Percentiles rank a stretch among this genome's conserved stretches.
Evolutionary conservation across 176 grass and related monocot genomes (phyloP).

Genomic region (Aegilops speltoides): DNA sequence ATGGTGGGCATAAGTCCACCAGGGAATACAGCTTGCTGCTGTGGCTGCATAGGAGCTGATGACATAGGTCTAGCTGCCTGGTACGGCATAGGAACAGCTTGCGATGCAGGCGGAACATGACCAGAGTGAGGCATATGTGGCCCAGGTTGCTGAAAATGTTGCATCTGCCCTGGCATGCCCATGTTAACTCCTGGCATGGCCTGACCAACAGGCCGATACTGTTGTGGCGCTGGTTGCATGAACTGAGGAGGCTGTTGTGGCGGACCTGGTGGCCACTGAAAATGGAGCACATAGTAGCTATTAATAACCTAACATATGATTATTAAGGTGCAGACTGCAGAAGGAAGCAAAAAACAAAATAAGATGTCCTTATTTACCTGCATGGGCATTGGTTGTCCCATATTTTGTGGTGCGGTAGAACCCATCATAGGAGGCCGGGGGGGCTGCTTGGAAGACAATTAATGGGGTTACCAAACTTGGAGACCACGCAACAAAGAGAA

Average conservation of each 20-base stretch:
- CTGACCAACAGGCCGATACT: slow-evolving; percentile 60
- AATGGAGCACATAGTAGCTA: not conserved
- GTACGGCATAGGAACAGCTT: slow-evolving; percentile 70
- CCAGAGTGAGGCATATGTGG: slow-evolving; percentile 63
- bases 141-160: slow-evolving; percentile 51
- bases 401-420: slow-evolving; percentile 63
- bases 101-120: slow-evolving; percentile 56
- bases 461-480: slow-evolving; percentile 4
- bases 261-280: slow-evolving; percentile 66
- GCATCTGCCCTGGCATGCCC: slow-evolving; percentile 53
- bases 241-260: slow-evolving; percentile 62
- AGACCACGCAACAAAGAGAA: not conserved
- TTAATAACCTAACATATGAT: slow-evolving; percentile 29
- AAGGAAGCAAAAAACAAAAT: slow-evolving; percentile 20
- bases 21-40: slow-evolving; percentile 35
- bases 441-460: slow-evolving; percentile 48
- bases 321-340: not conserved
- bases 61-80: slow-evolving; percentile 60
- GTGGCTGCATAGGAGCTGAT: slow-evolving; percentile 40
- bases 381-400: slow-evolving; percentile 77
- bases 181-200: slow-evolving; percentile 51
- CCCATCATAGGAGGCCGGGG: slow-evolving; percentile 68
- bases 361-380: slow-evolving; percentile 51
- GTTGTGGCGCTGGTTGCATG: slow-evolving; percentile 48
- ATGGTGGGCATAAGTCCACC: slow-evolving; percentile 55